Evolutionary conservation across 2,329 filamentous ascomycete genomes (phyloP).

Genomic region (Fusarium avenaceum): DNA sequence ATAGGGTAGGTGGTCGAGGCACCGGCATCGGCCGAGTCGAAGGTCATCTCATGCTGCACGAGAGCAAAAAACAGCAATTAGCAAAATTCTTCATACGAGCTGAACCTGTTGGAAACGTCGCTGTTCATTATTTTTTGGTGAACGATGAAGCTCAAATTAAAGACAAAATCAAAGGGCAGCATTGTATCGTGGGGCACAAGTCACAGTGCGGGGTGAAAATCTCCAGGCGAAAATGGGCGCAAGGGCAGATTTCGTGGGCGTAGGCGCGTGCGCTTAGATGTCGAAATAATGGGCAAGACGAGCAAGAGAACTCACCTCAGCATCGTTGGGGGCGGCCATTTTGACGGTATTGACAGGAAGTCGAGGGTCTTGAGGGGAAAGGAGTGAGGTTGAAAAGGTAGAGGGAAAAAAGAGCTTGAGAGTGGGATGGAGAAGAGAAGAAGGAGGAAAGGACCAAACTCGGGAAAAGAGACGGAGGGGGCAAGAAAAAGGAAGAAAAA

Average conservation of each 20-base stretch:
- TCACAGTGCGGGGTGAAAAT: slow-evolving; percentile 63
- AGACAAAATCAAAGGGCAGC: slow-evolving; percentile 29
- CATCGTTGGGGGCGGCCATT: slow-evolving; percentile 63
- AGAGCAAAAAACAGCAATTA: slow-evolving; percentile 39
- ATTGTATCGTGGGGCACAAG: slow-evolving; percentile 55
- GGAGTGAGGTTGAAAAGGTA: slow-evolving; percentile 47
- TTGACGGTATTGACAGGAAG: slow-evolving; percentile 62
- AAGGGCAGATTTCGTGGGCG: slow-evolving; percentile 43
- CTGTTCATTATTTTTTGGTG: slow-evolving; percentile 11
- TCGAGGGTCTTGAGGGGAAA: slow-evolving; percentile 50
- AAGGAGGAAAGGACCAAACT: slow-evolving; percentile 49
- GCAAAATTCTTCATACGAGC: slow-evolving; percentile 29
- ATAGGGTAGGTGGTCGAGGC: slow-evolving; percentile 94
- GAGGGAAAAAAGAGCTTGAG: slow-evolving; percentile 48
- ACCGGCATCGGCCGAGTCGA: slow-evolving; percentile 96
- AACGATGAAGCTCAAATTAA: slow-evolving; percentile 30
- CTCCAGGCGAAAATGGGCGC: slow-evolving; percentile 52
- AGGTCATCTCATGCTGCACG: slow-evolving; percentile 75
- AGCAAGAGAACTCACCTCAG: slow-evolving; percentile 61
- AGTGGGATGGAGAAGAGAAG: slow-evolving; percentile 51
- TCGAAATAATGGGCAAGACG: slow-evolving; percentile 15
- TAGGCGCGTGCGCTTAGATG: slow-evolving; percentile 44
- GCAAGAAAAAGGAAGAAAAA: slow-evolving; percentile 54
- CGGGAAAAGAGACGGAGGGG: slow-evolving; percentile 50
- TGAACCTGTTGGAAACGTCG: slow-evolving; percentile 10